Evolutionary conservation across 78 protist genomes (phyloP), one percentile per base, ranked within the genome.

Genomic region (Chrysochromulina tobinii): DNA sequence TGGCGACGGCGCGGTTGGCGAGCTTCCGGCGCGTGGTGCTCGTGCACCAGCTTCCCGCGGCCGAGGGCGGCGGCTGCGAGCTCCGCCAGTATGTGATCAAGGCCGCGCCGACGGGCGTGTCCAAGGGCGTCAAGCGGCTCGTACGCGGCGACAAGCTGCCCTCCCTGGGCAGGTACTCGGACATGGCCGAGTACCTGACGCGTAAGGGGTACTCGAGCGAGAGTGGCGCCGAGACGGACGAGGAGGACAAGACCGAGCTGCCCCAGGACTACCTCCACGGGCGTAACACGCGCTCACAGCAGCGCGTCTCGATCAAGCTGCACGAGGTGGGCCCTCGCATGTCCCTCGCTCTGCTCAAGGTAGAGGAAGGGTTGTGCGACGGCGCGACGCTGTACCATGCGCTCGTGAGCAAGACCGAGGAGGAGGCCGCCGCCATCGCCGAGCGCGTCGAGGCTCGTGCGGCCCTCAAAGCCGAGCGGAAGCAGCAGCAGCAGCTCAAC

Each of bases 221-320:
- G 50, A 21, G 48, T 14, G 87, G 64, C 38, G 87, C 23, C 64
- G 87, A 79, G 87, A 79, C 87, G 5, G 87, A 79, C 87, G 58
- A 54, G 50, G 87, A 79, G 23, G 87, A 79, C 21, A 54, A 54
- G 58, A 64, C n/a, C 20, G 38, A 54, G 20, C 61, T 79, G 87
- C 87, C 87, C 27, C 87, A 79, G 87, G 87, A 79, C 61, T 79
- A 79, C 38, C 38, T 23, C 12, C 50, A 64, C 23, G 38, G 87
- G 21, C 50, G 61, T 18, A 64, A 59, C 23, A 18, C 15, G 61
- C 38, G 14, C 0, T 14, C 6, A 3, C 83, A 75, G 83, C 54
- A 50, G 72, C 72, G 25, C 14, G 83, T 75, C 17, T 11, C 38
- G 9, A 27, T 79, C 54, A 21, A 27, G 87, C 61, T 79, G 64